Evolutionary conservation across 2,329 filamentous ascomycete species (phyloP).

Genomic region (Metarhizium robertsii): DNA sequence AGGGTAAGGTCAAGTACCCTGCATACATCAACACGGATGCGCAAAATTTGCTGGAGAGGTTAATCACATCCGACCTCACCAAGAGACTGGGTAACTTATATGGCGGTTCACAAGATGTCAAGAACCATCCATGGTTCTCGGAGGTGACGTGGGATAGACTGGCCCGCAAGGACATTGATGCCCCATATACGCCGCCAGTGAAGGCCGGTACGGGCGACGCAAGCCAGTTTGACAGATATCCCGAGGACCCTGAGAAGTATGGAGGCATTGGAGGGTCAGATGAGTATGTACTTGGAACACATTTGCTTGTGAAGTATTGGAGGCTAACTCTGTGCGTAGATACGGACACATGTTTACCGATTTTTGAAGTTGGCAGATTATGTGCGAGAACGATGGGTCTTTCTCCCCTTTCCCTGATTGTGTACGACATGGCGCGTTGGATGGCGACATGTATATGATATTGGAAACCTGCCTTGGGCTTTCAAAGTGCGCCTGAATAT

Average conservation of each 20-base stretch:
- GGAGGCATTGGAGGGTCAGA: constrained; percentile 63
- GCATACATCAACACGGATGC: constrained; percentile 92
- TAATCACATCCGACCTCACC: constrained; percentile 91
- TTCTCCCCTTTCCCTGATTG: background rate
- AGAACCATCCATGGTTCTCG: constrained; percentile 91
- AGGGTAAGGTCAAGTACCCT: constrained; percentile 92
- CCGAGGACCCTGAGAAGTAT: constrained; percentile 92
- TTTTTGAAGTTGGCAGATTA: constrained; percentile 40
- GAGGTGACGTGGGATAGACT: constrained; percentile 97
- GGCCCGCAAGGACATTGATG: constrained; percentile 93
- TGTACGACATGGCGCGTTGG: background rate
- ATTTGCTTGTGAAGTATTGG: background rate
- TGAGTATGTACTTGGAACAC: constrained; percentile 51
- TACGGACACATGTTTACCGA: constrained; percentile 68
- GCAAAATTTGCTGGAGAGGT: constrained; percentile 79
- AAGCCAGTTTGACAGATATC: constrained; percentile 96
- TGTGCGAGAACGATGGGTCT: background rate
- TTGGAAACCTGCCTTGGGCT: background rate
- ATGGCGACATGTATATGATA: background rate
- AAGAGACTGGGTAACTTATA: constrained; percentile 93
- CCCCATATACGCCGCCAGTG: constrained; percentile 92
- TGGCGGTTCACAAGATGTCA: constrained; percentile 83
- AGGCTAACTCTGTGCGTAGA: constrained; percentile 30
- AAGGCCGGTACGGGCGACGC: constrained; percentile 90
- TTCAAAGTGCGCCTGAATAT: background rate